phyloP scores from a whole-genome alignment of 139 green algal species.

The Micractinium conductrix region DNA sequence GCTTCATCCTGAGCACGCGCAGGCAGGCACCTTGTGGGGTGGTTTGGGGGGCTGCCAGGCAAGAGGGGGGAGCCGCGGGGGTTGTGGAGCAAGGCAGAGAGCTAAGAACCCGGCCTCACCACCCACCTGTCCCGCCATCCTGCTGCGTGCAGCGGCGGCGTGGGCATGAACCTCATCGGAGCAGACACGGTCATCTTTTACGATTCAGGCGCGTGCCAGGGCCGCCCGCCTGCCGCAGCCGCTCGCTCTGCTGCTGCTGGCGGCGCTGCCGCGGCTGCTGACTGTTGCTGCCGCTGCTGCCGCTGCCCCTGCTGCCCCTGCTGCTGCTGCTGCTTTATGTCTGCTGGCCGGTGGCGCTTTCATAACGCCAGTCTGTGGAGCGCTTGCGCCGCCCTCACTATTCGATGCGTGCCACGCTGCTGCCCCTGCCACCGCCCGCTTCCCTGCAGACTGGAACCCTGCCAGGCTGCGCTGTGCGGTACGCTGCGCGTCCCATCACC shows the following conservation, averaged over 20 bases:
- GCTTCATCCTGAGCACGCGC: constrained; percentile 96
- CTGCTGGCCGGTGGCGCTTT: neutral
- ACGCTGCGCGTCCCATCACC: too few relatives aligned
- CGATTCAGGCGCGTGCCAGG: too few relatives aligned
- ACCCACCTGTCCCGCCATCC: neutral
- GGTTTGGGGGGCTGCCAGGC: too few relatives aligned
- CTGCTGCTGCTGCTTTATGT: neutral
- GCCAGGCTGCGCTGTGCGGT: neutral
- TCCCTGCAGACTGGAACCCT: neutral
- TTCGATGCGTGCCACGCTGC: neutral
- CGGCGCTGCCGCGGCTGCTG: too few relatives aligned
- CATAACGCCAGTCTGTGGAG: neutral
- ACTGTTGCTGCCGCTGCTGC: too few relatives aligned
- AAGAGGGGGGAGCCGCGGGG: too few relatives aligned
- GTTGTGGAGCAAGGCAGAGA: too few relatives aligned
- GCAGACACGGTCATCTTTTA: constrained; percentile 99
- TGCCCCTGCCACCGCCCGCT: neutral
- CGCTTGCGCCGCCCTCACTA: neutral
- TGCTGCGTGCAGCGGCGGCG: constrained; percentile 69
- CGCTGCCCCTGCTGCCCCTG: too few relatives aligned
- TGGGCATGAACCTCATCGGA: constrained; percentile 98
- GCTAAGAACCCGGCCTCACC: too few relatives aligned
- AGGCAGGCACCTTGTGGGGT: constrained; percentile 9
- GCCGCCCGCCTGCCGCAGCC: too few relatives aligned
- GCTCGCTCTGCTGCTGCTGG: too few relatives aligned